Evolutionary conservation across 176 grass and related monocot genomes (phyloP).

Genomic region (Paspalum vaginatum): DNA sequence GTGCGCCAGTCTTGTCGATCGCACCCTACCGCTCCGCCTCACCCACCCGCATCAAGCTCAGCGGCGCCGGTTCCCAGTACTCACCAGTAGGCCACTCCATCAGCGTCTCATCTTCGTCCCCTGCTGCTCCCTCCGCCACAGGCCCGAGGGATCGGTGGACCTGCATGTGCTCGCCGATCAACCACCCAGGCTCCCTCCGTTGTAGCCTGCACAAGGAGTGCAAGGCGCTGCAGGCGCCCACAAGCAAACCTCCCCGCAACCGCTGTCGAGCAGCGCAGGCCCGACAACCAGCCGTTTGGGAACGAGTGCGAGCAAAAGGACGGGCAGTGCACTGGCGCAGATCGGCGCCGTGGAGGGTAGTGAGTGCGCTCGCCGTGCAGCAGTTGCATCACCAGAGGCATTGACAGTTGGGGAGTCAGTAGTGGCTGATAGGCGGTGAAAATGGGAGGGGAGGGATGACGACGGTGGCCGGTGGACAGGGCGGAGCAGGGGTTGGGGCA

Average conservation of each 20-base stretch:
- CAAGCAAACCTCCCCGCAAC: conserved; percentile 19
- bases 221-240: conserved; percentile 6
- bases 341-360: conserved; percentile 56
- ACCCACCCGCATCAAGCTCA: conserved; percentile 49
- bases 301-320: conserved; percentile 11
- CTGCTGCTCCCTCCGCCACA: neutral
- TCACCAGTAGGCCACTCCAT: conserved; percentile 27
- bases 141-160: conserved; percentile 16
- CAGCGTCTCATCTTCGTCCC: conserved; percentile 25
- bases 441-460: too few relatives aligned
- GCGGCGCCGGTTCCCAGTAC: neutral
- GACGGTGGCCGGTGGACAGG: too few relatives aligned
- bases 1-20: neutral
- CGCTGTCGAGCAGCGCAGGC: neutral
- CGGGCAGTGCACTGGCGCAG: conserved; percentile 50
- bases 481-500: too few relatives aligned
- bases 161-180: conserved; percentile 76
- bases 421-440: too few relatives aligned
- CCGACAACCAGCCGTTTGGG: conserved; percentile 36
- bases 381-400: conserved; percentile 52
- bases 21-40: conserved; percentile 52
- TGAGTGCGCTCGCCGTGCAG: conserved; percentile 47
- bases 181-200: conserved; percentile 68
- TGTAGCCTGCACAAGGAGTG: conserved; percentile 68
- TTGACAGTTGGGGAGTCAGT: too few relatives aligned